Evolutionary conservation across 1,139 yeast species (phyloP), one percentile per base, ranked within the genome.

Genomic region (Debaryomycetaceae sp.): DNA sequence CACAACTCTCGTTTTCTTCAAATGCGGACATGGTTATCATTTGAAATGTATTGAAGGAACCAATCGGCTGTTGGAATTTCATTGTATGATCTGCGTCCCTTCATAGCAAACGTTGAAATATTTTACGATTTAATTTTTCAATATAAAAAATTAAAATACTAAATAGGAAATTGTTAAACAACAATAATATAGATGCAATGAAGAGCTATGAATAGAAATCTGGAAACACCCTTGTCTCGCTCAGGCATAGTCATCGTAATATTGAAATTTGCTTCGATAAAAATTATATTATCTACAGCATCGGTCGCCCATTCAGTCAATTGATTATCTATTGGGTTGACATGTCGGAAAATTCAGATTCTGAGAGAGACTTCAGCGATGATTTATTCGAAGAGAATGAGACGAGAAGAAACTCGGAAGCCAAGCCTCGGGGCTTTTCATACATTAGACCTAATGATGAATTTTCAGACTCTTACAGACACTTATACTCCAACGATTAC

Each of bases 21-120:
- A 61, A 43, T 71, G 77, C 50, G 49, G 70, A 3, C 96, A 88
- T 59, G 80, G 83, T 0, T 87, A 83, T 54, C 96, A 88, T 55
- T 52, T 64, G 15, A 64, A 63, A 16, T 87, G 96, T 53, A 63
- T 87, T 41, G 58, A 52, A 16, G 26, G 26, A 22, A 22, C 26
- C 4, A 22, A 22, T 11, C 3, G 26, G 7, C 26, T 22, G 26
- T 11, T 22, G 26, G 26, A 8, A 3, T 11, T 11, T 8, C 11
- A 22, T 3, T 22, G 26, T 22, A 22, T 22, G 26, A 11, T 22
- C 11, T 22, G 26, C 11, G 26, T 22, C 26, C 11, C 26, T 8
- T 22, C 7, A 22, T 3, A 11, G 11, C 11, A 22, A 22, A 11
- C n/a, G n/a, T n/a, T n/a, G n/a, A n/a, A 11, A 22, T 11, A 22